Conservation (phyloP, 805 yeast genomes). For the Starmerella sp. region DNA sequence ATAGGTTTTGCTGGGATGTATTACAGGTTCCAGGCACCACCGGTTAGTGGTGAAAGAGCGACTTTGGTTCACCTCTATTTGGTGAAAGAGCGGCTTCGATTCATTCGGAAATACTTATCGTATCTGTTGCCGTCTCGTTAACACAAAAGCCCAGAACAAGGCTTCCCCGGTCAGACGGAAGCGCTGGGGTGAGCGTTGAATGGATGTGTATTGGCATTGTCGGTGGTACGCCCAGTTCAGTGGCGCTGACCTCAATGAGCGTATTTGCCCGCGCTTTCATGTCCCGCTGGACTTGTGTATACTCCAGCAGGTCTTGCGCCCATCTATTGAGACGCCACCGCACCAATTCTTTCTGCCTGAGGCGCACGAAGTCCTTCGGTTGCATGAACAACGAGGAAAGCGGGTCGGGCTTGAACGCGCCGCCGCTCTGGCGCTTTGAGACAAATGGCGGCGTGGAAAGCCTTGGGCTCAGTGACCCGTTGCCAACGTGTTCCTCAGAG, state of each 20-base stretch:
- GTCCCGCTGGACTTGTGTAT: background rate
- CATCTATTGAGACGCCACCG: conserved; percentile 1
- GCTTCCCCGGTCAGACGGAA: background rate
- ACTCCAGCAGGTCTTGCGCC: background rate
- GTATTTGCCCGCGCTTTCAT: background rate
- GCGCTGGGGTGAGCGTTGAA: background rate
- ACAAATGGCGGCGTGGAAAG: background rate
- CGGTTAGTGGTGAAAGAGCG: no score
- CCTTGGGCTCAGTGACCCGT: background rate
- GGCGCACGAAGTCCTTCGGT: background rate
- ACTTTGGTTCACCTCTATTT: no score
- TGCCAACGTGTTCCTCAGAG: no score
- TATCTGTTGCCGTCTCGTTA: background rate
- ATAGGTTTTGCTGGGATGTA: no score
- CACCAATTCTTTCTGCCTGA: background rate
- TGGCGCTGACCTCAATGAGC: background rate
- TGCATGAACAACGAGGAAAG: background rate
- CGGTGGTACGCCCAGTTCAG: background rate
- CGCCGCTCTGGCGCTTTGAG: background rate
- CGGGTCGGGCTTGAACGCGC: background rate
- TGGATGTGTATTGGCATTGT: background rate
- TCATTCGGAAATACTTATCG: background rate
- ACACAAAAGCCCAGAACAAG: background rate
- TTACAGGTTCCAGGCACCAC: no score
- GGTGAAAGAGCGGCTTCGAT: background rate